Evolutionary conservation across 805 yeast species (phyloP).

Genomic region (Cyberlindnera xylosilytica): DNA sequence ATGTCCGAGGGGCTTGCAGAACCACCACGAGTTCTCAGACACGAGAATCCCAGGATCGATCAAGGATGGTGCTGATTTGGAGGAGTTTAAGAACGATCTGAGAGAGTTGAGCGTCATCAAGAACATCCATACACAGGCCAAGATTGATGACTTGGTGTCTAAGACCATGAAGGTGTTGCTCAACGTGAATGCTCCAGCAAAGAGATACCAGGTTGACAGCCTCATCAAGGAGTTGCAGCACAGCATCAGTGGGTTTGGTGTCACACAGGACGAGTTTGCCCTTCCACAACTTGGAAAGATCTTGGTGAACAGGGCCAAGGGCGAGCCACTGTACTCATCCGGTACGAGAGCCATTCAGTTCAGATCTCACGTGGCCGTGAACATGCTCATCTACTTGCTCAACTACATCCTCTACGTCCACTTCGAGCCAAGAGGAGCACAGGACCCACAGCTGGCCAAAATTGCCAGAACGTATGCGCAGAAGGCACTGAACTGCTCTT

Average conservation of each 20-base stretch:
- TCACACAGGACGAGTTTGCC: slow-evolving; percentile 29
- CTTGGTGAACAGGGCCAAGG: slow-evolving; percentile 21
- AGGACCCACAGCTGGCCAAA: slow-evolving; percentile 31
- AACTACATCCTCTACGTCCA: slow-evolving; percentile 47
- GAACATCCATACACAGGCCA: slow-evolving; percentile 44
- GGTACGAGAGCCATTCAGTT: slow-evolving; percentile 39
- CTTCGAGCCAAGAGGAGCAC: slow-evolving; percentile 40
- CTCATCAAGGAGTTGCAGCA: slow-evolving; percentile 32
- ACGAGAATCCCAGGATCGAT: slow-evolving; percentile 39
- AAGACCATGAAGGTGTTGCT: slow-evolving; percentile 37
- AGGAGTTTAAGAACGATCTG: slow-evolving; percentile 28
- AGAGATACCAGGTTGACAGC: slow-evolving; percentile 37
- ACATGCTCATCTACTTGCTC: slow-evolving; percentile 47
- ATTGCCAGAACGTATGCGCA: slow-evolving; percentile 40
- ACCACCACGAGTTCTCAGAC: slow-evolving; percentile 37
- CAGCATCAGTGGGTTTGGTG: slow-evolving; percentile 32
- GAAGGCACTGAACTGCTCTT: slow-evolving; percentile 38
- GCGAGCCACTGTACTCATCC: slow-evolving; percentile 25
- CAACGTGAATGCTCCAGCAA: slow-evolving; percentile 38
- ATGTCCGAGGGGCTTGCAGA: slow-evolving; percentile 36
- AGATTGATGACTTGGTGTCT: slow-evolving; percentile 41
- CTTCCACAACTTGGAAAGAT: slow-evolving; percentile 33
- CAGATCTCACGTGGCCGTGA: slow-evolving; percentile 36
- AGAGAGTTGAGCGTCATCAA: slow-evolving; percentile 46
- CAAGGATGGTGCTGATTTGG: slow-evolving; percentile 21